Evolutionary conservation across 2,329 filamentous ascomycete species (phyloP), one percentile per base, ranked within the genome.

Genomic region (Diplodia scrobiculata): DNA sequence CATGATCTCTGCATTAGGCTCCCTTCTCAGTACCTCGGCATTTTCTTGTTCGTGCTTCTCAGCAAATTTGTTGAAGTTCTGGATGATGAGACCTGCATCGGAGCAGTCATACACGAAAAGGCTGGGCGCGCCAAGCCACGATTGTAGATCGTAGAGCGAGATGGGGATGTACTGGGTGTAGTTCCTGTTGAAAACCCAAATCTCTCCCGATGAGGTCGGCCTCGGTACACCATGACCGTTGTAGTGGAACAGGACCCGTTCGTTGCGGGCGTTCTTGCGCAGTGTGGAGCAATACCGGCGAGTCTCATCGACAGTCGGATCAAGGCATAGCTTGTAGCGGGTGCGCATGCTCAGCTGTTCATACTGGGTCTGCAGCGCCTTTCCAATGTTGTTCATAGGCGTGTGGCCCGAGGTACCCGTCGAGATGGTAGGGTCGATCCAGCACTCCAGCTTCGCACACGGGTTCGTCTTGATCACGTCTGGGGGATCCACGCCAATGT

Each of bases 91-190:
- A 6, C 94, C 95, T 0, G 95, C 93, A 78, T 97, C 92, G 17
- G 94, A 97, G 74, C 95, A 97, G 78, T 99, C 95, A 85, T 96
- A 99, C 38, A 99, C 95, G 74, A 96, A 99, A 51, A 99, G 88
- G 68, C 93, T 97, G 0, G 95, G 95, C 0, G 93, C 94, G 68
- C 94, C 92, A 7, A 99, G 86, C 95, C 95, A 99, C 67, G 91
- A 89, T 78, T 98, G 94, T 52, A 99, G 81, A 75, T 99, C 95
- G 73, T 96, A 97, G 9, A 99, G 82, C 0, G 94, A 97, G 51
- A 99, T 91, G 0, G 95, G 95, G 50, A 99, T 99, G 75, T 99
- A 99, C 78, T 99, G 95, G 0, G 95, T 99, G 76, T 97, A 99
- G 71, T 92, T 98, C 72, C 95, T 94, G 79, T 99, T 99, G 78